Evolutionary conservation across 352 stramenopile genomes (phyloP).

Genomic region (Phytophthora podocarpi): DNA sequence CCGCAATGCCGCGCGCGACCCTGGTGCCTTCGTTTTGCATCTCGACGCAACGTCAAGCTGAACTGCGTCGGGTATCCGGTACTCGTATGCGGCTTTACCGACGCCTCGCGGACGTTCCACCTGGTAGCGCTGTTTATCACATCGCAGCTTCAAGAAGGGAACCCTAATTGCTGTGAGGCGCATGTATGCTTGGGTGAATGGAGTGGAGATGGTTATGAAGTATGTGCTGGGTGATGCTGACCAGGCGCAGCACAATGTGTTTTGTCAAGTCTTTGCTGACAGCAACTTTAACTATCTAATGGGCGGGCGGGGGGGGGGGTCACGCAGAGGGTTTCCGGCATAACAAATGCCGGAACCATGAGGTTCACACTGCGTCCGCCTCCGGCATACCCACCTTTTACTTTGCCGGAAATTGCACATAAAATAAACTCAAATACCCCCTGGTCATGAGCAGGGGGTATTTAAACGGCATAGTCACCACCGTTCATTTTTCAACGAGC

Average conservation of each 20-base stretch:
- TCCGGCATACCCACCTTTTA: too few species aligned
- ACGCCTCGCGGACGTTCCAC: constrained; percentile 2
- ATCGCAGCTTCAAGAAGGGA: constrained; percentile 1
- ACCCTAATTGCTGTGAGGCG: not conserved
- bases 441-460: too few species aligned
- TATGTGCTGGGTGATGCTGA: constrained; percentile 1
- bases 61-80: not conserved
- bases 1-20: not conserved
- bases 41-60: not conserved
- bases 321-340: too few species aligned
- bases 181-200: not conserved
- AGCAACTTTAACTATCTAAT: constrained; percentile 15
- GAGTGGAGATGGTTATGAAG: not conserved
- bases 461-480: too few species aligned
- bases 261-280: not conserved
- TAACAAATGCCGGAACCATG: too few species aligned
- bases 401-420: too few species aligned
- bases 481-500: too few species aligned
- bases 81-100: constrained; percentile 4
- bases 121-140: not conserved
- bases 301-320: too few species aligned
- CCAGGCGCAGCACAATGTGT: not conserved
- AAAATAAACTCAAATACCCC: too few species aligned
- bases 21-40: not conserved
- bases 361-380: too few species aligned